These are phyloP conservation scores for Collybia sp. DNA, from an alignment of 768 basidiomycete species.

Conservation along the genomic window DNA sequence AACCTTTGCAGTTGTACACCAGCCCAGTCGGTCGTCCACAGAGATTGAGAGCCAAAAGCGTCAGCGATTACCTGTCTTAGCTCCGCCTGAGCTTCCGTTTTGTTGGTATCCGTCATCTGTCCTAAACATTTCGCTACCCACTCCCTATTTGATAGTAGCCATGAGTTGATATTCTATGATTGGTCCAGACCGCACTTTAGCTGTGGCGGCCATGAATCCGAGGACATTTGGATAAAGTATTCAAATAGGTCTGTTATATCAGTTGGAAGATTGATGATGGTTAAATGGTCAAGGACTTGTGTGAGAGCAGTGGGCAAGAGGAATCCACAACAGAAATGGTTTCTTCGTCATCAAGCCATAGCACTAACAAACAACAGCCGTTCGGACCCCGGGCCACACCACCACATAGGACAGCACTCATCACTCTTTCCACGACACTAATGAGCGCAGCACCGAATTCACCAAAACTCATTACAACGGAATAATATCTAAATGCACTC, in stretches of 20 bases:
- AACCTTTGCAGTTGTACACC: constrained; percentile 86
- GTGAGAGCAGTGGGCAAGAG: too few species aligned
- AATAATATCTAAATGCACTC: background rate
- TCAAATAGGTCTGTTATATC: background rate
- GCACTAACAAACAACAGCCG: too few species aligned
- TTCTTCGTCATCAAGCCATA: too few species aligned
- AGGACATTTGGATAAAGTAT: constrained; percentile 44
- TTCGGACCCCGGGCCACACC: background rate
- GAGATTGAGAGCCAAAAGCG: constrained; percentile 75
- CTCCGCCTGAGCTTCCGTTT: constrained; percentile 86
- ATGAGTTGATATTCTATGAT: background rate
- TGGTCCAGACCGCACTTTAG: constrained; percentile 51
- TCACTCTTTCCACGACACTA: too few species aligned
- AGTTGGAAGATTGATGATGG: background rate
- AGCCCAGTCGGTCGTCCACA: constrained; percentile 95
- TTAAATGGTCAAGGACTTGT: background rate
- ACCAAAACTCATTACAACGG: background rate
- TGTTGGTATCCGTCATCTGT: constrained; percentile 86
- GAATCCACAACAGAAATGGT: too few species aligned
- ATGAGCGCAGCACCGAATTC: constrained; percentile 1
- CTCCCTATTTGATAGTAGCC: constrained; percentile 47
- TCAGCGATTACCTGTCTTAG: constrained; percentile 96
- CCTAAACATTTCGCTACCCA: constrained; percentile 95
- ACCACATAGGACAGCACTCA: too few species aligned
- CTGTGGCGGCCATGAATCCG: constrained; percentile 77